Conservation (phyloP, 2,329 filamentous ascomycete genomes). For the Phaeosphaeriaceae sp. region DNA sequence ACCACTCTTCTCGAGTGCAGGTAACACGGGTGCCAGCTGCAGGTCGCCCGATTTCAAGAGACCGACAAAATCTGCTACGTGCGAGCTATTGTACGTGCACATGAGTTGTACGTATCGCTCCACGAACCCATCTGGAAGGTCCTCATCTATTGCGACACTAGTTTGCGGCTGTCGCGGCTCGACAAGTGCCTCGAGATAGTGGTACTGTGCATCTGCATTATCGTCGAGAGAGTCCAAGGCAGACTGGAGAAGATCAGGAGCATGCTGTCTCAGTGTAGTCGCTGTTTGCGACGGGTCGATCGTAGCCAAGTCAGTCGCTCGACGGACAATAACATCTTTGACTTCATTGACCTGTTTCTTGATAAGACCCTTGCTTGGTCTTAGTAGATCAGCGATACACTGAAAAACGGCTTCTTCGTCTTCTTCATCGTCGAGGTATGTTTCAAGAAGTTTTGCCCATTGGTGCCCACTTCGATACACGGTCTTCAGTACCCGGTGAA, state of each 20-base stretch:
- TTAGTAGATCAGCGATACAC: constrained; percentile 78
- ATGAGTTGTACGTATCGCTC: constrained; percentile 91
- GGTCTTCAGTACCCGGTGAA: constrained; percentile 90
- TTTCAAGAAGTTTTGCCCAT: constrained; percentile 77
- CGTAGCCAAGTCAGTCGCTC: constrained; percentile 70
- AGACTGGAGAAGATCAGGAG: constrained; percentile 69
- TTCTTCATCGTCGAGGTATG: constrained; percentile 84
- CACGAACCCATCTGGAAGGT: constrained; percentile 64
- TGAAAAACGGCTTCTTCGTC: constrained; percentile 79
- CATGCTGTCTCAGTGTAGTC: constrained; percentile 66
- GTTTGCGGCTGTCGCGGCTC: constrained; percentile 60
- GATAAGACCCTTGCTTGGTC: constrained; percentile 66
- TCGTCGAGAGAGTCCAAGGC: constrained; percentile 69
- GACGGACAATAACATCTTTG: constrained; percentile 68
- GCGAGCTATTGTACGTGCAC: constrained; percentile 81
- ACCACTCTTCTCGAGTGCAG: constrained; percentile 86
- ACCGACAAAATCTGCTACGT: constrained; percentile 86
- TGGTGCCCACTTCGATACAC: constrained; percentile 82
- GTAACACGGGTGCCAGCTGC: constrained; percentile 78
- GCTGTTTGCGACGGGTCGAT: constrained; percentile 73
- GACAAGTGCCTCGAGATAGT: constrained; percentile 78
- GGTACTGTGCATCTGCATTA: constrained; percentile 70
- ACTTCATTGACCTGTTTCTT: constrained; percentile 77
- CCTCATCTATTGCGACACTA: constrained; percentile 24
- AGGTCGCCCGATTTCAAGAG: constrained; percentile 78